Percentiles rank a stretch among this genome's conserved stretches.
Conservation (phyloP, 2,329 filamentous ascomycete species). For the Arthroderma sp. region DNA sequence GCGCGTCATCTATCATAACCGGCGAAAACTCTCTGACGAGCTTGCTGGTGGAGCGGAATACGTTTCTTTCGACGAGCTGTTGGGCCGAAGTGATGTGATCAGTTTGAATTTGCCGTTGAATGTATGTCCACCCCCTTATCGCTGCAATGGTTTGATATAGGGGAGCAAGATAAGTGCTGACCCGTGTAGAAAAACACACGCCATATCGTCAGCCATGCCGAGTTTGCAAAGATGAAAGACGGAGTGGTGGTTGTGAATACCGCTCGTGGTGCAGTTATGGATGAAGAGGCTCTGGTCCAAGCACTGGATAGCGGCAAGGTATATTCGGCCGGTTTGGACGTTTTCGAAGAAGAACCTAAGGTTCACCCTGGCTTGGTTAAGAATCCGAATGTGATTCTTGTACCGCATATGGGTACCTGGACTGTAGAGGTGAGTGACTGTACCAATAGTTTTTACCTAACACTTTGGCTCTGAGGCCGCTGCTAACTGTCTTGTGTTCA, state of each 20-base stretch:
- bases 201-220: constrained; percentile 57
- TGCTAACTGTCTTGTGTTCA: constrained; percentile 13
- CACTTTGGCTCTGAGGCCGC: neutral
- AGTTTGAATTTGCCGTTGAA: constrained; percentile 73
- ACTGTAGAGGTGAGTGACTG: constrained; percentile 45
- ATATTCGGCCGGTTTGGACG: constrained; percentile 59
- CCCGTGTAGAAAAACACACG: constrained; percentile 46
- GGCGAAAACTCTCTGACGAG: constrained; percentile 45
- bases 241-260: constrained; percentile 72
- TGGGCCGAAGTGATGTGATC: constrained; percentile 59
- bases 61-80: constrained; percentile 57
- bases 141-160: neutral
- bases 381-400: constrained; percentile 58
- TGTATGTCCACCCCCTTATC: constrained; percentile 37
- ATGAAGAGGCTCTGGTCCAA: constrained; percentile 64
- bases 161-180: no score
- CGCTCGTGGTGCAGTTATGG: constrained; percentile 67
- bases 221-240: constrained; percentile 66
- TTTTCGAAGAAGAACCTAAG: constrained; percentile 69
- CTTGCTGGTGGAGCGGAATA: constrained; percentile 28
- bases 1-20: constrained; percentile 62
- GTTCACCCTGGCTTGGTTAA: constrained; percentile 58
- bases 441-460: neutral
- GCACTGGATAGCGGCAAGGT: constrained; percentile 60
- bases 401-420: constrained; percentile 81